phyloP scores from a whole-genome alignment of 1,284 basidiomycete genomes.

The Ganoderma leucocontextum region DNA sequence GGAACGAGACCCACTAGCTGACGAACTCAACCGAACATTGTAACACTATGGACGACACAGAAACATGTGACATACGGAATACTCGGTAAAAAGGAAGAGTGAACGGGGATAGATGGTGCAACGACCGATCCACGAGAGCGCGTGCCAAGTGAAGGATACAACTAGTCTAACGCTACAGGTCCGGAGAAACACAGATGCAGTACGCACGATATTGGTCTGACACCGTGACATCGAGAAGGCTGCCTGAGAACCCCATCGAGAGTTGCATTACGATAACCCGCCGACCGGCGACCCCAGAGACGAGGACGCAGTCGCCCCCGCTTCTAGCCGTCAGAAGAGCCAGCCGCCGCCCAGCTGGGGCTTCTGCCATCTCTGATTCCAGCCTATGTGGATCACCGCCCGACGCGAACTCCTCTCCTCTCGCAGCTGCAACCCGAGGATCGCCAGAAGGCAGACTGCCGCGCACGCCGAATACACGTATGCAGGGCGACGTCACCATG shows the following conservation, averaged over 20 bases:
- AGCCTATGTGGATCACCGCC: conserved; percentile 1
- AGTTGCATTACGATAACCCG: neutral
- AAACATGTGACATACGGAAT: no score
- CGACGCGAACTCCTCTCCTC: neutral
- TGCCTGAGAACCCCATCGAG: neutral
- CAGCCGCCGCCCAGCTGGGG: neutral
- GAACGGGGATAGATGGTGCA: no score
- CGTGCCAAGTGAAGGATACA: neutral
- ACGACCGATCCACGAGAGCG: no score
- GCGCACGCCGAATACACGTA: neutral
- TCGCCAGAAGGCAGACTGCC: neutral
- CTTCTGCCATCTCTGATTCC: conserved; percentile 4
- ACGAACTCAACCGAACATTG: no score
- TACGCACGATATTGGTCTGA: neutral
- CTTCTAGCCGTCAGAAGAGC: neutral
- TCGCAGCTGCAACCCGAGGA: neutral
- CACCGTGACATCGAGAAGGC: neutral
- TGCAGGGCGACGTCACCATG: neutral
- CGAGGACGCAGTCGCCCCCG: no score
- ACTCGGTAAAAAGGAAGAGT: no score
- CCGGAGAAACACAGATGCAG: neutral
- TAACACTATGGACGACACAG: no score
- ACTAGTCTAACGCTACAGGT: neutral
- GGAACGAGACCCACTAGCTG: no score
- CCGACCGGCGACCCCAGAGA: no score